Evolutionary conservation across 2,329 filamentous ascomycete genomes (phyloP), one percentile per base, ranked within the genome.

Genomic region (Verticillium longisporum): DNA sequence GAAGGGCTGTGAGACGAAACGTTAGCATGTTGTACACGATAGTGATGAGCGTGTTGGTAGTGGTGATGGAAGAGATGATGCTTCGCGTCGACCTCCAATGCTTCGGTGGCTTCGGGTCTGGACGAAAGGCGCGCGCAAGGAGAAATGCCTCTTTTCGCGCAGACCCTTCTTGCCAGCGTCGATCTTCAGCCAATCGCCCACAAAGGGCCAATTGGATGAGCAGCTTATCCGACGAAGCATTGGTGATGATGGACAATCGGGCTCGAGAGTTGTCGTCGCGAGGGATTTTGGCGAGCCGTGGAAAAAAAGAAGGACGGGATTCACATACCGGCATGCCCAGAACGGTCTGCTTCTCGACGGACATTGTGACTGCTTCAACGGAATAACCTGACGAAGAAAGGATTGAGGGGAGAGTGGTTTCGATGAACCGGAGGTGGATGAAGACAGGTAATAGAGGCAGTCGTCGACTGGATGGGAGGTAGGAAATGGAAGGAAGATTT

Each of bases 271-370:
- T 55, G 62, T 63, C 61, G 63, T 45, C 62, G 61, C 68, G 71
- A 69, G 68, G 67, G 64, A 70, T 69, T 69, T 68, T 67, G 59
- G 61, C 62, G 59, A 61, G 61, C 55, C 53, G 53, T 56, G 65
- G 57, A 57, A 58, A 57, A 58, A 57, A 64, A 56, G 61, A 62
- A 55, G 60, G 45, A 59, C 57, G 61, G 37, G 57, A 31, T 37
- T 33, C 61, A 81, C 83, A 82, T 82, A 88, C 85, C 76, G 84
- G 83, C 83, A 88, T 87, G 83, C 86, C 86, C 82, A 87, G 72
- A 72, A 88, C 80, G 75, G 79, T 83, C 68, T 80, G 77, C 72
- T 83, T 78, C 66, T 83, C 77, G 70, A 73, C 67, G 75, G 82
- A 78, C 83, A 86, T 86, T 72, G 74, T 83, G 77, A 73, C 74